A percentile compares a stretch with the other conserved stretches of the same genome.
Evolutionary conservation across 1,139 yeast genomes (phyloP).

Genomic region (Lodderomyces oxycetoniae): DNA sequence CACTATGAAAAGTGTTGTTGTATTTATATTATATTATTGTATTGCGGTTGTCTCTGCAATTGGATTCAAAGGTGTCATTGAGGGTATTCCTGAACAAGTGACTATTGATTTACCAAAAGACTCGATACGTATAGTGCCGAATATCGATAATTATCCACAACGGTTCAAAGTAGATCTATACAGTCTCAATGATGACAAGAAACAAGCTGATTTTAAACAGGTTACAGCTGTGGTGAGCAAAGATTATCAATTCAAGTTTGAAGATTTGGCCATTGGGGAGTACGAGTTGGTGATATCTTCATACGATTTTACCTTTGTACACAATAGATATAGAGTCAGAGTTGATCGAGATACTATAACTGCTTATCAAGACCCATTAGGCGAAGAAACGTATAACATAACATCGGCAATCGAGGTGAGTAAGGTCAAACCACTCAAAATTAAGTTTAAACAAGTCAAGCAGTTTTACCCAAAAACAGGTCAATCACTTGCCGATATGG

Average conservation of each 20-base stretch:
- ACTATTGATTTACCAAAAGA: slow-evolving; percentile 19
- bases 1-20: no score
- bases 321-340: slow-evolving; percentile 24
- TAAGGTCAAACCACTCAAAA: slow-evolving; percentile 18
- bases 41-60: slow-evolving; percentile 7
- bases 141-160: slow-evolving; percentile 35
- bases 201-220: slow-evolving; percentile 9
- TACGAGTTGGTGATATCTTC: slow-evolving; percentile 34
- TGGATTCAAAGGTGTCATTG: slow-evolving; percentile 20
- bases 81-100: slow-evolving; percentile 23
- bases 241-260: slow-evolving; percentile 24
- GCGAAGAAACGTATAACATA: slow-evolving; percentile 15
- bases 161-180: slow-evolving; percentile 30
- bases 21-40: no score
- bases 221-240: slow-evolving; percentile 21
- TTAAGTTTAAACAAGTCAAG: slow-evolving; percentile 22
- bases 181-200: slow-evolving; percentile 10
- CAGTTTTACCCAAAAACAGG: slow-evolving; percentile 35
- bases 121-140: slow-evolving; percentile 22
- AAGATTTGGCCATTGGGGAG: slow-evolving; percentile 25
- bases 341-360: slow-evolving; percentile 18
- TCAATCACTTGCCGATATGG: slow-evolving; percentile 31
- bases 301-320: slow-evolving; percentile 32
- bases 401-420: slow-evolving; percentile 18
- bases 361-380: slow-evolving; percentile 24